A percentile compares a stretch with the other conserved stretches of the same genome.
Conservation (phyloP, 2,329 filamentous ascomycete genomes). For the Samsoniella hepiali region DNA sequence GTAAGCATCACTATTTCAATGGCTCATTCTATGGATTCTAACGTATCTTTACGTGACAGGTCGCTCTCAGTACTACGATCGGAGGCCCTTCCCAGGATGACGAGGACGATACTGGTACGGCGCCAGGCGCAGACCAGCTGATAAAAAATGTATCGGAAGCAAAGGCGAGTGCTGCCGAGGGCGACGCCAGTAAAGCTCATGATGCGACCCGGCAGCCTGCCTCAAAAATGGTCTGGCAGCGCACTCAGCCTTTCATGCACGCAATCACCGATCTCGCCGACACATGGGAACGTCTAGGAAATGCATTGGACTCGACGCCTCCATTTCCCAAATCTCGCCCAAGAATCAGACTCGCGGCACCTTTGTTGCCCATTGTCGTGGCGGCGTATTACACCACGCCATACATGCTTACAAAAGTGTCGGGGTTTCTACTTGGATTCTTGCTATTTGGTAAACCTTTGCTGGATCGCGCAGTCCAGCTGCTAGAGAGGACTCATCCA, state of each 20-base stretch:
- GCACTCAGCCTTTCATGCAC: conserved; percentile 71
- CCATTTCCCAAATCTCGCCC: conserved; percentile 57
- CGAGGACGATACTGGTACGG: not conserved
- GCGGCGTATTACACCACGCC: conserved; percentile 1
- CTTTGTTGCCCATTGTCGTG: conserved; percentile 42
- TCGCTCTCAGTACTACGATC: conserved; percentile 67
- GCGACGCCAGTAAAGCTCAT: conserved; percentile 45
- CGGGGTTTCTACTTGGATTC: conserved; percentile 67
- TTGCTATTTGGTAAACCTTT: conserved; percentile 78
- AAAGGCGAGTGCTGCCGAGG: conserved; percentile 33
- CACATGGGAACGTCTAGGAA: conserved; percentile 50
- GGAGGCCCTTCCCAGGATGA: conserved; percentile 66
- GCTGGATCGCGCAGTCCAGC: conserved; percentile 56
- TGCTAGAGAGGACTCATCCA: conserved; percentile 61
- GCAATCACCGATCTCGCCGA: conserved; percentile 45
- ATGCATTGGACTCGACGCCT: conserved; percentile 59
- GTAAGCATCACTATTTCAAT: conserved; percentile 6
- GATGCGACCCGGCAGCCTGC: conserved; percentile 78
- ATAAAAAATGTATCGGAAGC: conserved; percentile 29
- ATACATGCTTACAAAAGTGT: conserved; percentile 59
- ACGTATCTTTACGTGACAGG: conserved; percentile 33
- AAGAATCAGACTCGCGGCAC: conserved; percentile 51
- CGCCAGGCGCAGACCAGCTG: conserved; percentile 20
- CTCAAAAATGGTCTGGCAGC: conserved; percentile 72
- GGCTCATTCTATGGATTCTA: no score